These are phyloP conservation scores for Haplosporangium sp. DNA, from an alignment of 371 early-diverging fungal species.

Conservation along the genomic window DNA sequence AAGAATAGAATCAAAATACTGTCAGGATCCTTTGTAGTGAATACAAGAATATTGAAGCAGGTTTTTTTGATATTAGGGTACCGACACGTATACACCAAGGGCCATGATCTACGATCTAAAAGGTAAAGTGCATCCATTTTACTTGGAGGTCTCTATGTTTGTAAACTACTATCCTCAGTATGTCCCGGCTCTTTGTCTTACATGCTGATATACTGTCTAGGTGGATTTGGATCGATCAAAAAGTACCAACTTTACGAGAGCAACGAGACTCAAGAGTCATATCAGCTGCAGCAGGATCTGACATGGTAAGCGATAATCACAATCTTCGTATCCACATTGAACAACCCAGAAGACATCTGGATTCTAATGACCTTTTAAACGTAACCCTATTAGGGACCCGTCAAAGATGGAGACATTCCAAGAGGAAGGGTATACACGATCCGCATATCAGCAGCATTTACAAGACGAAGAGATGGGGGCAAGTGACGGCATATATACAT, in stretches of 20 bases:
- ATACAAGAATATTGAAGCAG: background rate
- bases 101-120: slow-evolving; percentile 81
- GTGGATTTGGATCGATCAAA: slow-evolving; percentile 79
- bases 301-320: slow-evolving; percentile 20
- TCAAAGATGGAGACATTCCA: slow-evolving; percentile 53
- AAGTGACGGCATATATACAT: background rate
- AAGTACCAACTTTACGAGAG: slow-evolving; percentile 69
- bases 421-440: slow-evolving; percentile 28
- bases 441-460: slow-evolving; percentile 44
- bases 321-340: background rate
- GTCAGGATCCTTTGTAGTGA: too few relatives aligned
- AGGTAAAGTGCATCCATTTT: slow-evolving; percentile 54
- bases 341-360: too few relatives aligned
- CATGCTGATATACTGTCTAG: slow-evolving; percentile 39
- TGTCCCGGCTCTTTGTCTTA: background rate
- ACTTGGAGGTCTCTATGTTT: background rate
- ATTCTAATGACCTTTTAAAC: background rate
- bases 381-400: slow-evolving; percentile 26
- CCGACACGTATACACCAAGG: slow-evolving; percentile 81
- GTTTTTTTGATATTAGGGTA: slow-evolving; percentile 60
- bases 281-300: slow-evolving; percentile 26
- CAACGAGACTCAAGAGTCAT: slow-evolving; percentile 14
- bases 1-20: background rate
- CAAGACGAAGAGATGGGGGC: slow-evolving; percentile 47
- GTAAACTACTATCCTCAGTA: background rate